Conservation (phyloP, 257 asterid genomes). For the Datura wrightii region DNA sequence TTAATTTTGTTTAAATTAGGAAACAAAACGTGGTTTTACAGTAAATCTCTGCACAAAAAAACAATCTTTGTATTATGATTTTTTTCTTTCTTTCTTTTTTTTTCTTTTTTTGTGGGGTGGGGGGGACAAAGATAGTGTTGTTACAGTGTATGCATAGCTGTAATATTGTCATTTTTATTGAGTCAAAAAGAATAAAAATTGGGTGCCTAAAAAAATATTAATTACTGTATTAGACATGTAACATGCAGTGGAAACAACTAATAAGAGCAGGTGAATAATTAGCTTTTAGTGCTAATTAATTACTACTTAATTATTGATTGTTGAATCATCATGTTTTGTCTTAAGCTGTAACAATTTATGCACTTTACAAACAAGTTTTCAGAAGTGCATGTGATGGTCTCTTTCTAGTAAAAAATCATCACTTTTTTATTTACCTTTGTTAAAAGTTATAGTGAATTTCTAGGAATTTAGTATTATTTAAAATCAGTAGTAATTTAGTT, state of each 20-base stretch:
- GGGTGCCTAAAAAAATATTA: neutral
- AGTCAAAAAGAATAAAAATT: neutral
- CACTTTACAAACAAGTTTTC: constrained; percentile 18
- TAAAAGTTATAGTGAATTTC: no score
- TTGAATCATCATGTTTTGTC: constrained; percentile 44
- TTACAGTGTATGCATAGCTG: constrained; percentile 39
- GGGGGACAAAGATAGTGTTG: constrained; percentile 13
- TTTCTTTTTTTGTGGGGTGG: constrained; percentile 30
- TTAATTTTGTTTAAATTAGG: constrained; percentile 30
- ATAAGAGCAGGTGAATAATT: constrained; percentile 5
- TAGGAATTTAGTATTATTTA: neutral
- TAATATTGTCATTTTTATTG: constrained; percentile 24
- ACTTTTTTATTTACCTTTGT: neutral
- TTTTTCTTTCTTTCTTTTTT: neutral
- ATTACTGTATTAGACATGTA: constrained; percentile 33
- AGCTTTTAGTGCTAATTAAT: neutral
- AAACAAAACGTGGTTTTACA: constrained; percentile 55
- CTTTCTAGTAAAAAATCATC: neutral
- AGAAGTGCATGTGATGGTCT: constrained; percentile 26
- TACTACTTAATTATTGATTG: neutral
- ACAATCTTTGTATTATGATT: constrained; percentile 9
- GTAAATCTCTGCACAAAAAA: constrained; percentile 31
- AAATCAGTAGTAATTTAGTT: neutral
- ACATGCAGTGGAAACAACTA: constrained; percentile 30
- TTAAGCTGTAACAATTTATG: constrained; percentile 30